phyloP scores from a whole-genome alignment of 352 stramenopile genomes.

The Pythium chondricola region DNA sequence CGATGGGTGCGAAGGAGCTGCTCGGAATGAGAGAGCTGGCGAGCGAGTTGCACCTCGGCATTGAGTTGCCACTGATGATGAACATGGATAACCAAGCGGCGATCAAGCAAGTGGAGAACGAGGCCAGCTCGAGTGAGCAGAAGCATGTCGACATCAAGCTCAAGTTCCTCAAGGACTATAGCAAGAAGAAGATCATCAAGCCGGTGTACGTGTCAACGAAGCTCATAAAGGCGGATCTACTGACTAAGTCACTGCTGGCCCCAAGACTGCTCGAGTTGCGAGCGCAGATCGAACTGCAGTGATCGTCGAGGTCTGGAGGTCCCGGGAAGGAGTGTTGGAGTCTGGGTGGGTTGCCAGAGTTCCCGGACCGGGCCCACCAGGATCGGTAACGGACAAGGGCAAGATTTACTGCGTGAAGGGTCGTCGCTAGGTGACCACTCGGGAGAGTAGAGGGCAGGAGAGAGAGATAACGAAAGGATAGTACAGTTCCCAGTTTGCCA shows the following conservation, averaged over 20 bases:
- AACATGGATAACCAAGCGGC: conserved; percentile 17
- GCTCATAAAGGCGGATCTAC: conserved; percentile 8
- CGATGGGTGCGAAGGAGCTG: background rate
- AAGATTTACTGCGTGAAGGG: too few relatives aligned
- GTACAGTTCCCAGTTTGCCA: too few relatives aligned
- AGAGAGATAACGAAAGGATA: too few relatives aligned
- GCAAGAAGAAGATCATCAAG: conserved; percentile 1
- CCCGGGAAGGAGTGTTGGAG: conserved; percentile 16
- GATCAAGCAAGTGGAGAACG: conserved; percentile 13
- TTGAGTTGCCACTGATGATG: conserved; percentile 9
- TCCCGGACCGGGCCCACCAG: too few relatives aligned
- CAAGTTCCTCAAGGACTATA: conserved; percentile 10
- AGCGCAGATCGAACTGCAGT: background rate
- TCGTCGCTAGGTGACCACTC: too few relatives aligned
- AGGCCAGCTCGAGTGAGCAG: background rate
- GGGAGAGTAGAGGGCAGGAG: too few relatives aligned
- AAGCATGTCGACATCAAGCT: conserved; percentile 18
- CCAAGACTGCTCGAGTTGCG: conserved; percentile 5
- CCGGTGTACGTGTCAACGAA: conserved; percentile 6
- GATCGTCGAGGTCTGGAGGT: too few relatives aligned
- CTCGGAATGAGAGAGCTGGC: conserved; percentile 1
- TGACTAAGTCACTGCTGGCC: conserved; percentile 9
- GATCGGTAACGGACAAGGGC: too few relatives aligned
- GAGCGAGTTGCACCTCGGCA: background rate
- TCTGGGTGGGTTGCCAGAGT: too few relatives aligned